Base-by-base conservation (phyloP, 2,329 filamentous ascomycete genomes). In the Helotiales sp. region DNA sequence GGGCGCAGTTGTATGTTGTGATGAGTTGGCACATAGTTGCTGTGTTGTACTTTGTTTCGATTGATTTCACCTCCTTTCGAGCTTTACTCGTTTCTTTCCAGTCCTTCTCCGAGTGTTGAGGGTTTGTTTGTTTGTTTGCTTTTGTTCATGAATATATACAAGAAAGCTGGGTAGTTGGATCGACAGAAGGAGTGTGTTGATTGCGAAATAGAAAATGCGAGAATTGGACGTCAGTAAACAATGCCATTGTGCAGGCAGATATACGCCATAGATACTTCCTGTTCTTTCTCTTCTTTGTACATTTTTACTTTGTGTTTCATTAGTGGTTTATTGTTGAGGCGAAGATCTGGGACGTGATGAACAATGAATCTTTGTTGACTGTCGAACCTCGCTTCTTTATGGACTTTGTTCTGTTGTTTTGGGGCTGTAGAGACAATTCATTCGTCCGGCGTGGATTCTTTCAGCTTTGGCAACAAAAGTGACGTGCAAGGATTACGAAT, bases 1-100 rank as follows among this genome's bases (percentile, higher is more conserved):
- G 50, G 37, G n/a, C 15, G 37, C 61, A 63, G 37, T 22, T 2
- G 37, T 49, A 57, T 8, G 6, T 26, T 37, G n/a, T 30, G 34
- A 49, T 55, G 15, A 52, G n/a, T 6, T 45, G 52, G 15, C 61
- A 63, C 61, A 63, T 63, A 6, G 11, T 62, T 11, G 37, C 20
- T 43, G 8, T 11, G 24, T 1, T 30, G 49, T 52, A 15, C 5
- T 17, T 1, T n/a, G 15, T 10, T 17, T n/a, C 13, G 24, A 6
- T n/a, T 15, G 28, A 11, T 6, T n/a, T 30, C 6, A 15, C 8
- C n/a, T 20, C 2, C 3, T 20, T 45, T 45, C 2, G 37, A 11
- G n/a, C 20, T 45, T n/a, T 45, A n/a, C 6, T 45, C 7, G 17
- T 1, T 45, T 45, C 40, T 7, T 45, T 45, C 17, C 40, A 20